Percentiles rank a stretch among this genome's conserved stretches.
These are phyloP conservation scores for Parasarocladium wereldwijsianum DNA, from an alignment of 2,329 filamentous ascomycete genomes.

Conservation along the genomic window DNA sequence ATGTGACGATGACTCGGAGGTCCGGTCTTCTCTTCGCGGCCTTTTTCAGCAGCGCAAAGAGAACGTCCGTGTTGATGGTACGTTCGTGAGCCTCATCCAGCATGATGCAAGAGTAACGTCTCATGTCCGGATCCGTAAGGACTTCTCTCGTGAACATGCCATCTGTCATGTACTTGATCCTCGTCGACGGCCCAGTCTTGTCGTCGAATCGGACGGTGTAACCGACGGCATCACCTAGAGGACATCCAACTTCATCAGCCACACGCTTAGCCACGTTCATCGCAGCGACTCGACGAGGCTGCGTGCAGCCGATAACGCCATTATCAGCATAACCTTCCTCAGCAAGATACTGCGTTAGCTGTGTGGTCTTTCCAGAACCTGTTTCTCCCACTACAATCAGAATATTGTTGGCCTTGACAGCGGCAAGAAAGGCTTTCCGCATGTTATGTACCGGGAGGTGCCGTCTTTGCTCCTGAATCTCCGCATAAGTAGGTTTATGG, in stretches of 20 bases:
- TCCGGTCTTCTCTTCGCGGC: constrained; percentile 74
- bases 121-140: constrained; percentile 77
- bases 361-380: constrained; percentile 93
- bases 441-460: constrained; percentile 82
- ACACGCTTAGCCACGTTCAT: constrained; percentile 98
- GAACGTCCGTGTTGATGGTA: constrained; percentile 87
- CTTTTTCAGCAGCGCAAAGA: constrained; percentile 91
- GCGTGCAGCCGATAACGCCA: constrained; percentile 89
- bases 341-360: constrained; percentile 86
- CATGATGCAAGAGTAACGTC: constrained; percentile 91
- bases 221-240: constrained; percentile 81
- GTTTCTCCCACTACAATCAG: constrained; percentile 96
- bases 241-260: constrained; percentile 84
- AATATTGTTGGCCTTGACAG: constrained; percentile 75
- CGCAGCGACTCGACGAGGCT: constrained; percentile 89
- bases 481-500: constrained; percentile 66
- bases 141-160: constrained; percentile 96
- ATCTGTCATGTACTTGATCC: constrained; percentile 99
- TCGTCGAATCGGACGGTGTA: constrained; percentile 98
- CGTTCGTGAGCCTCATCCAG: constrained; percentile 96
- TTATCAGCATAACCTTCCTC: constrained; percentile 80
- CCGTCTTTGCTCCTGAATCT: constrained; percentile 90
- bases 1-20: constrained; percentile 90
- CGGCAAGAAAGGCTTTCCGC: constrained; percentile 73
- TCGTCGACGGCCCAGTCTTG: constrained; percentile 71